Evolutionary conservation across 2,329 filamentous ascomycete genomes (phyloP), one percentile per base, ranked within the genome.

Genomic region (Penicillium occitanis): DNA sequence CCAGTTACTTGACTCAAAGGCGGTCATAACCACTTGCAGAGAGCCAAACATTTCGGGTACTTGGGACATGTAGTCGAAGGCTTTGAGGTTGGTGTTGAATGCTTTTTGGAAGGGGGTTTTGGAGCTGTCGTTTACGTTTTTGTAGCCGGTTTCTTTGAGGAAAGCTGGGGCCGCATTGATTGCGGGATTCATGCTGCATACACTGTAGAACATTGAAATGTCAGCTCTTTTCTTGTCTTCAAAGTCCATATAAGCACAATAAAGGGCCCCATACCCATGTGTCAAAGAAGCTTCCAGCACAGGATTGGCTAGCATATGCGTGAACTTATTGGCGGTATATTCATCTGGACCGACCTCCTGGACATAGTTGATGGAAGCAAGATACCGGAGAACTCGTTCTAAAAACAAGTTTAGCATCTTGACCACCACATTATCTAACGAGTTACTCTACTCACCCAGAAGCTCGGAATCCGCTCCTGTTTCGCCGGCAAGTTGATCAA

Each of bases 121-220:
- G 11, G 61, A 70, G 37, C 67, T 70, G 40, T 63, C 65, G 6
- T 67, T 72, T 53, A 75, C 67, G 17, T 76, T 73, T 61, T 70
- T 67, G 42, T 76, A 77, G 2, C 70, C 69, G 2, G 64, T 73
- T 40, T 75, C 71, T 5, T 67, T 69, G n/a, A 77, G 71, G 63
- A 76, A 76, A 0, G 69, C 68, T n/a, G 10, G 74, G 17, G 64
- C 42, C n/a, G 64, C 48, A 13, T 58, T 66, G 19, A 62, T 19
- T 46, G 73, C 63, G 71, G 68, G 53, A 68, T 69, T 66, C 67
- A 69, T 17, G 72, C 35, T 48, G 58, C 63, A 1, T 61, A 68
- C 2, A 60, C 71, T 64, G 55, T 62, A 28, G 50, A 25, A 25
- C 25, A 25, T 25, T 25, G 19, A 7, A 60, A 2, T 46, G 42